These are phyloP conservation scores for Phyllosticta citrichinensis DNA, from an alignment of 2,329 filamentous ascomycete genomes.

Conservation along the genomic window DNA sequence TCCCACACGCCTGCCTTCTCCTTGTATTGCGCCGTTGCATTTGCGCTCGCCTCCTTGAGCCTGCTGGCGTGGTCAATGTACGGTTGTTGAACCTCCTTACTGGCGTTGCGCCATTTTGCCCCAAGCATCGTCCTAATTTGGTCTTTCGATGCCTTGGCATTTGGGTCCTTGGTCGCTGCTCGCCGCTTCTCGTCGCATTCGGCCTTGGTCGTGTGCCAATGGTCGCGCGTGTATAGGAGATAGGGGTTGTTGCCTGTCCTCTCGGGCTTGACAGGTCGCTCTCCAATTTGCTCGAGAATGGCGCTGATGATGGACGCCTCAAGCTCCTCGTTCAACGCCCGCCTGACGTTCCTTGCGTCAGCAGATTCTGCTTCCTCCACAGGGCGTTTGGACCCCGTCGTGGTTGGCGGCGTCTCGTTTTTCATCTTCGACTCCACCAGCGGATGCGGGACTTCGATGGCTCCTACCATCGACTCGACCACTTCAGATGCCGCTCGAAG, in stretches of 20 bases:
- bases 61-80: slow-evolving; percentile 65
- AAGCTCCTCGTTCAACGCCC: slow-evolving; percentile 35
- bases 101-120: slow-evolving; percentile 79
- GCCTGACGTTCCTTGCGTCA: slow-evolving; percentile 13
- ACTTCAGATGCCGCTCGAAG: slow-evolving; percentile 83
- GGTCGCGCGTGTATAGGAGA: slow-evolving; percentile 74
- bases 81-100: slow-evolving; percentile 60
- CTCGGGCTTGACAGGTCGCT: slow-evolving; percentile 59
- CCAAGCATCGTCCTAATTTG: slow-evolving; percentile 80
- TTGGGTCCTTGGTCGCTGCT: slow-evolving; percentile 52
- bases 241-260: slow-evolving; percentile 78
- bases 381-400: slow-evolving; percentile 6
- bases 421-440: slow-evolving; percentile 56
- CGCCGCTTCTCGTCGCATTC: slow-evolving; percentile 60
- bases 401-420: slow-evolving; percentile 10
- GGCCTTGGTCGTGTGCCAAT: slow-evolving; percentile 51
- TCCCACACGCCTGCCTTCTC: slow-evolving; percentile 63
- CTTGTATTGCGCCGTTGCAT: slow-evolving; percentile 50
- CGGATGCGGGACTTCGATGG: slow-evolving; percentile 63
- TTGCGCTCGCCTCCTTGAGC: slow-evolving; percentile 57
- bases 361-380: slow-evolving; percentile 13
- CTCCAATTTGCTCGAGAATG: slow-evolving; percentile 57
- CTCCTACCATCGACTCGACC: slow-evolving; percentile 67
- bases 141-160: slow-evolving; percentile 55
- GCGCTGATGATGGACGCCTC: slow-evolving; percentile 47